These are phyloP conservation scores for Ophiostoma australiae DNA, from an alignment of 2,329 filamentous ascomycete species.

Conservation along the genomic window DNA sequence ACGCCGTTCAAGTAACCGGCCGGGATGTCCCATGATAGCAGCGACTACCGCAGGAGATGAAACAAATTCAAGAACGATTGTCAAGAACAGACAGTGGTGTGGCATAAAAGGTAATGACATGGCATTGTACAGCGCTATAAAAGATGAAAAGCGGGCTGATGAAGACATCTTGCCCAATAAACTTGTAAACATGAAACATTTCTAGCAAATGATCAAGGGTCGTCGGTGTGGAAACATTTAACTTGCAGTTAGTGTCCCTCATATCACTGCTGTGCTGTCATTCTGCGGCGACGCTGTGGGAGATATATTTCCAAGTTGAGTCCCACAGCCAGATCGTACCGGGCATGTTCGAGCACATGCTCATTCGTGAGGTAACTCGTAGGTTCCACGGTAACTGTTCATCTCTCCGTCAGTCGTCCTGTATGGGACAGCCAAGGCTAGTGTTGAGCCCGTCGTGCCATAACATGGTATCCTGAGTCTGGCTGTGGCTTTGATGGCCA, in stretches of 20 bases:
- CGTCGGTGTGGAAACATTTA: neutral
- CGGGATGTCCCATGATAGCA: neutral
- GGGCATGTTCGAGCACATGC: neutral
- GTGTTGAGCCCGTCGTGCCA: neutral
- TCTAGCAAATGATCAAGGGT: neutral
- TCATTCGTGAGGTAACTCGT: neutral
- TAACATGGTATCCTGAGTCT: neutral
- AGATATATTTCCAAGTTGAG: neutral
- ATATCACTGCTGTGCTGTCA: neutral
- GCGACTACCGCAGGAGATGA: neutral
- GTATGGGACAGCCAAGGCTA: neutral
- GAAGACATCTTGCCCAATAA: neutral
- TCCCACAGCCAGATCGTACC: neutral
- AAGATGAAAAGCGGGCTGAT: neutral
- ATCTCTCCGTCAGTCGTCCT: neutral
- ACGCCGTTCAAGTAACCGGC: neutral
- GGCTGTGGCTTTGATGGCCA: neutral
- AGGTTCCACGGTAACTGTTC: neutral
- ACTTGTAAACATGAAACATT: neutral
- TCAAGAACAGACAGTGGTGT: neutral
- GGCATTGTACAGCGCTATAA: neutral
- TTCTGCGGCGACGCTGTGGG: neutral
- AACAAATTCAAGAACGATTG: neutral
- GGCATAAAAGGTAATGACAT: neutral
- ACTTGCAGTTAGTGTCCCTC: neutral